Conservation (phyloP, 164 flowering plant species). For the Aristolochia fimbriata region DNA sequence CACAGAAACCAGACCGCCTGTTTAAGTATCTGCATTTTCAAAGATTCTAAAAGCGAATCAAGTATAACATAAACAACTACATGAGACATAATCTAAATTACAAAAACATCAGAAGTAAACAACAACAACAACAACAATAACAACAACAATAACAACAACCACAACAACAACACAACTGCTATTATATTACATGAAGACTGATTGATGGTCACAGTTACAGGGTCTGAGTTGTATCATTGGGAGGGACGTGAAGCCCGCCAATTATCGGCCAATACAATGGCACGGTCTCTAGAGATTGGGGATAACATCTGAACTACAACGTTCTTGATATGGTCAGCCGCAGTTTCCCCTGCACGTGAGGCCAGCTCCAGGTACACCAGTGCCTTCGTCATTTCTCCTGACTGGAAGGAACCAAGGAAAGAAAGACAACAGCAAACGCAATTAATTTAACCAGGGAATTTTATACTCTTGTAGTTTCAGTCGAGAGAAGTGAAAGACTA, state of each 20-base stretch:
- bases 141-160: neutral
- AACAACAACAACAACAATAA: no score
- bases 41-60: no score
- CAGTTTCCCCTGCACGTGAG: constrained; percentile 69
- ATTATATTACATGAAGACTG: neutral
- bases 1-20: no score
- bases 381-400: constrained; percentile 70
- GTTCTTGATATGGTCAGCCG: constrained; percentile 57
- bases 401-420: constrained; percentile 23
- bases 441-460: neutral
- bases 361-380: constrained; percentile 86
- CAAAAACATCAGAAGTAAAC: neutral
- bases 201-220: neutral
- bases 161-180: neutral
- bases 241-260: constrained; percentile 63
- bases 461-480: neutral
- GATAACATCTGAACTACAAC: constrained; percentile 56
- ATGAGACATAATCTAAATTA: no score
- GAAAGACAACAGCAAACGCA: neutral
- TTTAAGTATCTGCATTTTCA: neutral
- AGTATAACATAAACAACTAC: no score
- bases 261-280: constrained; percentile 47
- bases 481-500: neutral
- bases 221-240: constrained; percentile 11
- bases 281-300: constrained; percentile 40